Base-by-base conservation (phyloP, 805 yeast species). In the Candida golubevii region DNA sequence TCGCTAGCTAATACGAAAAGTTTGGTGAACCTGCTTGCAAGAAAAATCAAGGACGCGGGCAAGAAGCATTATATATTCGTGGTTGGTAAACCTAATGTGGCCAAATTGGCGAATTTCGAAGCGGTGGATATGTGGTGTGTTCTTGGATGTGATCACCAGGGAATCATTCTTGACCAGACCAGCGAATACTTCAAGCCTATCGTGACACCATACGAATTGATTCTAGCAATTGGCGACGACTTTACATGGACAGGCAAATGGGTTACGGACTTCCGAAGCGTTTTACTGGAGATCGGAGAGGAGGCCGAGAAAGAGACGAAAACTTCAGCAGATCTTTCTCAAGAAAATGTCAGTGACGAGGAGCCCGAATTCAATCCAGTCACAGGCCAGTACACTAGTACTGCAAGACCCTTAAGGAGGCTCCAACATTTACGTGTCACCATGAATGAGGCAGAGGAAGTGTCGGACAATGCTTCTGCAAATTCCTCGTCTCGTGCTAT, bases 71-170 rank as follows among this genome's bases (percentile, higher is more conserved):
- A 93, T 59, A 77, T 88, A 60, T 89, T 93, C 67, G 98, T 90
- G 4, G 98, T 93, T 4, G 99, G 99, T 9, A 93, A 93, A 62
- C 98, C 98, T 8, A 93, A 93, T 58, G 97, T 93, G 14, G 96
- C 99, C 26, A 93, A 93, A 58, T 71, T 93, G 41, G 99, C 98
- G 8, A 93, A 93, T 62, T 93, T 93, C 60, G 99, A 91, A 50
- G 82, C 80, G n/a, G 78, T 93, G 11, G 98, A 93, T 54, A 76
- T 87, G 18, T 93, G 99, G 98, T 90, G 95, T 58, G 78, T 93
- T 10, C 65, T 93, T 11, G 99, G 99, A 0, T 93, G 99, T 62
- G 89, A 95, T 9, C 88, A 89, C 55, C 90, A 95, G 42, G 99
- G 99, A 6, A 83, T 91, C 23, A 81, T 91, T 32, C 63, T 93